Evolutionary conservation across 129 eudicot genomes (phyloP), one percentile per base, ranked within the genome.

Genomic region (Flaveria bidentis): DNA sequence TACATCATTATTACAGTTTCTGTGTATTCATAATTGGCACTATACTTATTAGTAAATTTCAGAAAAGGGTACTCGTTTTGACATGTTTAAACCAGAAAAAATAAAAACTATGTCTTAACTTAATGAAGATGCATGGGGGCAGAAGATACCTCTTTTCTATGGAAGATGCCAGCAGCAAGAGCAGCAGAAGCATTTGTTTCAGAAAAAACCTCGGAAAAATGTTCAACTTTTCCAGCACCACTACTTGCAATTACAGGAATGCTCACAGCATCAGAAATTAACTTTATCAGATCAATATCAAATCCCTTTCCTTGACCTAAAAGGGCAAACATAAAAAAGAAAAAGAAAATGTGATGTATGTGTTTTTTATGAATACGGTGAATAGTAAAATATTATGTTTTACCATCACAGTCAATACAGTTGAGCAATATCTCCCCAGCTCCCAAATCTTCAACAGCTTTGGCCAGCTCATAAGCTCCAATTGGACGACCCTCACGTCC

Each of bases 391-490:
- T 12, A 25, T 9, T 44, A 4, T 2, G 28, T 53, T 51, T 57
- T 89, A 95, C 99, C 99, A 74, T 95, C 99, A 87, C 99, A 95
- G 74, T 95, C 97, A 10, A 95, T 95, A 87, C 99, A 95, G 76
- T 95, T 95, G 15, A 95, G 89, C 78, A 95, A 81, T 76, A 95
- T 95, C 82, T 95, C 99, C 39, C 99, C 99, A 69, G 99, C 99
- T 52, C 99, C 99, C 62, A 95, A 52, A 76, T 91, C 99, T 79
- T 95, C 97, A 55, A 87, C 99, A 76, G 97, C 99, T 87, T 89
- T 95, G 9, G 99, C 99, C 81, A 95, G 96, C 91, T 95, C 99
- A 80, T 95, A 95, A 14, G 99, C 99, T 64, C 99, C 99, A 76
- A 95, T 89, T 14, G 92, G 92, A 23, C 97, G 88, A 57, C 96